A percentile compares a stretch with the other conserved stretches of the same genome.
These are phyloP conservation scores for Schizophyllum amplum DNA, from an alignment of 1,284 basidiomycete genomes.

Conservation along the genomic window DNA sequence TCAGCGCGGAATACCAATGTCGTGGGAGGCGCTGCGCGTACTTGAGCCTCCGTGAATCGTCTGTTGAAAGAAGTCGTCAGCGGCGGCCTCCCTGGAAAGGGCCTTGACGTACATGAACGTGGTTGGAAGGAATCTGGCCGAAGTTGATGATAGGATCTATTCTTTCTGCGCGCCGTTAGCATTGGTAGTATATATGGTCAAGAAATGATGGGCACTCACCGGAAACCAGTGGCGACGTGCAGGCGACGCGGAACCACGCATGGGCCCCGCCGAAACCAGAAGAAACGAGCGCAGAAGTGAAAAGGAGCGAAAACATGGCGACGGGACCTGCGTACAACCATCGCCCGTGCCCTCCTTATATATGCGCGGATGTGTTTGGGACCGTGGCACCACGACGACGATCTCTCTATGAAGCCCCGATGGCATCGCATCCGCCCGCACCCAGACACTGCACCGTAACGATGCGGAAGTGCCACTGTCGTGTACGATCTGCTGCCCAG, in stretches of 20 bases:
- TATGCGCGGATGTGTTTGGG: no score
- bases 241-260: constrained; percentile 35
- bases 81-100: not conserved
- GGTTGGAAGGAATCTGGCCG: constrained; percentile 26
- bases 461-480: no score
- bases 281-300: constrained; percentile 13
- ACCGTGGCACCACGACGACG: no score
- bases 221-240: constrained; percentile 30
- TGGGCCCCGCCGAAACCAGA: constrained; percentile 14
- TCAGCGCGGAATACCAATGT: not conserved
- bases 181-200: not conserved
- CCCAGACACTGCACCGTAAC: no score
- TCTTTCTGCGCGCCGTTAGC: constrained; percentile 24
- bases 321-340: not conserved
- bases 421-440: no score
- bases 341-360: not conserved
- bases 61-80: constrained; percentile 11
- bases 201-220: constrained; percentile 12
- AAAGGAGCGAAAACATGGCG: constrained; percentile 2
- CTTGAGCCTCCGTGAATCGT: constrained; percentile 28
- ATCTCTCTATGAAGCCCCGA: no score
- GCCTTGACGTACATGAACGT: constrained; percentile 26
- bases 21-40: constrained; percentile 10
- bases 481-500: no score
- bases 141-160: constrained; percentile 30